Evolutionary conservation across 164 flowering plant genomes (phyloP).

Genomic region (Sextonia rubra): DNA sequence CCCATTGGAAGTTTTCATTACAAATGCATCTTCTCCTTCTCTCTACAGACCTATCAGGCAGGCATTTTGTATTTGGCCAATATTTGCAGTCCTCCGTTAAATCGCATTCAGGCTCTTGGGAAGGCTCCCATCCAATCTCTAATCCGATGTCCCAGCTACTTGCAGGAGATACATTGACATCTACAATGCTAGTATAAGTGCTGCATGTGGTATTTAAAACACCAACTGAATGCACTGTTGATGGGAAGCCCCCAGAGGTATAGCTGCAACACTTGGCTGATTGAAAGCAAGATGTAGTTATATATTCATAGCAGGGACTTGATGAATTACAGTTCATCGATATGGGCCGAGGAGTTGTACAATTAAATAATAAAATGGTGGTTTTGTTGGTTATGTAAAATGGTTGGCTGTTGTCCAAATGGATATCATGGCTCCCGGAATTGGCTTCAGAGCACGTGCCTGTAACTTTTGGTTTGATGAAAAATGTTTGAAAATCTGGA

Average conservation of each 20-base stretch:
- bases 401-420: conserved; percentile 5
- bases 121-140: neutral
- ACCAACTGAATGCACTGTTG: neutral
- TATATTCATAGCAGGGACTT: neutral
- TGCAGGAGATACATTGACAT: neutral
- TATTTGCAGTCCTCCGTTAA: neutral
- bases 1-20: neutral
- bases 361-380: neutral
- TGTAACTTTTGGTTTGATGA: neutral
- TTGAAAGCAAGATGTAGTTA: neutral
- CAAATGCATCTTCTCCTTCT: conserved; percentile 1
- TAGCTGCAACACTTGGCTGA: conserved; percentile 2
- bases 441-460: neutral
- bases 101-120: neutral
- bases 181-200: neutral
- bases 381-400: neutral
- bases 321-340: neutral
- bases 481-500: neutral
- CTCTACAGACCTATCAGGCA: neutral
- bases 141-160: neutral
- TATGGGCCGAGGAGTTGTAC: neutral
- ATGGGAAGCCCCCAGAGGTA: neutral
- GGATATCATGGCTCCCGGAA: neutral
- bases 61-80: conserved; percentile 7
- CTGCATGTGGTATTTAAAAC: neutral